phyloP scores from a whole-genome alignment of 495 filamentous ascomycete species.

The Penicillium maclennaniae region DNA sequence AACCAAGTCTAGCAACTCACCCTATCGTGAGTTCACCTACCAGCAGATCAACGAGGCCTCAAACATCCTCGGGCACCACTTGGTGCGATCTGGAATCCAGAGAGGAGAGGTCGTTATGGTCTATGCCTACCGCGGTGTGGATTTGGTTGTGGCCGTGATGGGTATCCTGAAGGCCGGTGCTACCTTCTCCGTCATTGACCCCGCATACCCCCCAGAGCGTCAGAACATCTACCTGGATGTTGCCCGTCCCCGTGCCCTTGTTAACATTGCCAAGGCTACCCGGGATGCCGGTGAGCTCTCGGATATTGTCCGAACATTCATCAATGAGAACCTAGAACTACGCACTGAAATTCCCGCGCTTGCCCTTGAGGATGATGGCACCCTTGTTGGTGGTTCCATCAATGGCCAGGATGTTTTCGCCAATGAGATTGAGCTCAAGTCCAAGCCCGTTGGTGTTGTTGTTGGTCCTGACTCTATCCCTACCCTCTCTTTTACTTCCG shows the following conservation, averaged over 20 bases:
- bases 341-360: slow-evolving; percentile 76
- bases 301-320: slow-evolving; percentile 65
- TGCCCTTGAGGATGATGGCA: slow-evolving; percentile 69
- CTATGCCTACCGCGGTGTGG: slow-evolving; percentile 70
- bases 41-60: slow-evolving; percentile 81
- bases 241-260: slow-evolving; percentile 71
- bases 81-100: slow-evolving; percentile 67
- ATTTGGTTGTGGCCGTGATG: slow-evolving; percentile 50
- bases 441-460: slow-evolving; percentile 61
- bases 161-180: slow-evolving; percentile 52
- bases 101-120: slow-evolving; percentile 92
- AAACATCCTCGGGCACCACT: slow-evolving; percentile 74
- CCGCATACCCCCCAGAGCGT: slow-evolving; percentile 79
- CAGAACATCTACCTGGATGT: slow-evolving; percentile 93
- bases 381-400: slow-evolving; percentile 61
- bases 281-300: slow-evolving; percentile 69
- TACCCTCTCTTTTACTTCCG: slow-evolving; percentile 81
- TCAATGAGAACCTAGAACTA: slow-evolving; percentile 68
- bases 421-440: slow-evolving; percentile 47
- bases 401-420: slow-evolving; percentile 65
- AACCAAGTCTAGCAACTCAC: slow-evolving; percentile 59
- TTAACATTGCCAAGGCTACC: slow-evolving; percentile 77
- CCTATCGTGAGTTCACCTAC: slow-evolving; percentile 75
- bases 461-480: slow-evolving; percentile 90
- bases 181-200: slow-evolving; percentile 69